Evolutionary conservation across 75 land plant species (phyloP).

Genomic region (Azolla pinnata): DNA sequence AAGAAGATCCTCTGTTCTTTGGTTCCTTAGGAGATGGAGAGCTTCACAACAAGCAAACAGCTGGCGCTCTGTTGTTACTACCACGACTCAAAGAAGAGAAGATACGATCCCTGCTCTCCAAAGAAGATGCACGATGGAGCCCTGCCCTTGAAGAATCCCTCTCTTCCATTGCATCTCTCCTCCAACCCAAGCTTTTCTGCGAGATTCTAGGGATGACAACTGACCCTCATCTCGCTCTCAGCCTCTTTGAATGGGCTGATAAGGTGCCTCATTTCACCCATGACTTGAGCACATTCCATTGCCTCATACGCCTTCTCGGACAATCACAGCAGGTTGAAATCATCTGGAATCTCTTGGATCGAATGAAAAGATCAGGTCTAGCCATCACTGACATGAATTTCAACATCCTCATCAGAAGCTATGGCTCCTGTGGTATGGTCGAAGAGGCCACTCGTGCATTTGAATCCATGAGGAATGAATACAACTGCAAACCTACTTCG

Average conservation of each 20-base stretch:
- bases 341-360: conserved; percentile 34
- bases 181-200: background rate
- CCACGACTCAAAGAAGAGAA: too few species aligned
- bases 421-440: conserved; percentile 37
- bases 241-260: conserved; percentile 38
- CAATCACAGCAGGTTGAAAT: conserved; percentile 24
- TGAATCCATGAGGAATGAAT: conserved; percentile 26
- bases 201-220: background rate
- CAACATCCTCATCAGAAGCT: conserved; percentile 51
- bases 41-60: too few species aligned
- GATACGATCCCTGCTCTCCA: too few species aligned
- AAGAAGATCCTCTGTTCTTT: too few species aligned
- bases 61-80: too few species aligned
- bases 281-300: conserved; percentile 18
- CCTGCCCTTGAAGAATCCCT: background rate
- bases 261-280: conserved; percentile 14
- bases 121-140: conserved; percentile 4
- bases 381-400: conserved; percentile 35
- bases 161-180: background rate
- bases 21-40: too few species aligned
- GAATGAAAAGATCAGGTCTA: conserved; percentile 20
- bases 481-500: conserved; percentile 36
- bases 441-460: conserved; percentile 34
- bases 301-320: conserved; percentile 34
- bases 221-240: conserved; percentile 3